Evolutionary conservation across 2,329 filamentous ascomycete species (phyloP), one percentile per base, ranked within the genome.

Genomic region (Monosporascus sp.): DNA sequence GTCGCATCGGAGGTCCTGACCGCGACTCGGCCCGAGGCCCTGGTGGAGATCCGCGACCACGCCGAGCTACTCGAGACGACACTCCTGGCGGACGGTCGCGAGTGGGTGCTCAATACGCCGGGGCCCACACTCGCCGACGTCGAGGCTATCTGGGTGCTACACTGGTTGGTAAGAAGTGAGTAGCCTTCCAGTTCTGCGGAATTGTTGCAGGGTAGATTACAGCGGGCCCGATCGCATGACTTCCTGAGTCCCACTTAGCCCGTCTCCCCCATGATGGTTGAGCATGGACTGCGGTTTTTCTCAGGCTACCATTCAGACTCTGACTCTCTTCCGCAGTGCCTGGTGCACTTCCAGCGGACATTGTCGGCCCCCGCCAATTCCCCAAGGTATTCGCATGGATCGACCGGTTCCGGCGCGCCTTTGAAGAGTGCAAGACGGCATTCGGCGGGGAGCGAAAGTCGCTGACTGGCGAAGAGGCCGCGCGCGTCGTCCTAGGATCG

Each of bases 341-440:
- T 14, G 78, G 78, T 5, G 78, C 79, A 15, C 73, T 88, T 47
- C 78, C 81, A 4, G 54, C 70, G 48, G 73, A 78, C 20, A 61
- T 75, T 7, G 77, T 89, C 57, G 79, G 78, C 3, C 63, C 72
- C 15, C 66, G 67, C 18, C 70, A 69, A 39, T 88, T 81, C 60
- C 87, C 86, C 0, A 77, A 72, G 53, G 78, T 83, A 0, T 86
- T 81, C 63, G 78, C 79, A 1, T 90, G 85, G 84, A 75, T 88
- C 18, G 66, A 71, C 44, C 75, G 86, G n/a, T 89, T 89, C 68
- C 70, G 78, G 50, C 64, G 63, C 17, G 74, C 73, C 2, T 63
- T 83, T 1, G 68, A 72, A 5, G 66, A 67, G 7, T 62, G 62
- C 54, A 54, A 50, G 11, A 6, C 24, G 6, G 43, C 31, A 5